Conservation (phyloP, 768 basidiomycete species). For the Lyophyllum semitale region DNA sequence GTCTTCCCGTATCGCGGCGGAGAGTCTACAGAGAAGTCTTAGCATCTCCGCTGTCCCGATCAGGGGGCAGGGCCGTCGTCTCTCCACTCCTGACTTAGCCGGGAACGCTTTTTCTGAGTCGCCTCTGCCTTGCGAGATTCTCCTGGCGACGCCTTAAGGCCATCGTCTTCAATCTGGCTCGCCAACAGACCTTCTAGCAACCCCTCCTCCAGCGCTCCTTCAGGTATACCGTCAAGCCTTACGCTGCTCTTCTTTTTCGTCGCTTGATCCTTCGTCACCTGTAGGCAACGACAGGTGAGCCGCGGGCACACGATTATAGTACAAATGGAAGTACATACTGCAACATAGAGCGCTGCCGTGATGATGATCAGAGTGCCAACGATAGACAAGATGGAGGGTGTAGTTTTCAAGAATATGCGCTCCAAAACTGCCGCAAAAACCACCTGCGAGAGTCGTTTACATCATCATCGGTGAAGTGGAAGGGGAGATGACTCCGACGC, state of each 20-base stretch:
- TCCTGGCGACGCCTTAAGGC: not conserved
- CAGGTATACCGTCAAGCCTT: constrained; percentile 4
- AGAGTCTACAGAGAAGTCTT: not conserved
- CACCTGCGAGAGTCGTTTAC: constrained; percentile 37
- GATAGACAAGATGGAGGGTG: constrained; percentile 59
- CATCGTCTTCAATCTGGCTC: not conserved
- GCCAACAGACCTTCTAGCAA: constrained; percentile 6
- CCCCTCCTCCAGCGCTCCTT: constrained; percentile 13
- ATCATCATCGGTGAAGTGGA: not conserved
- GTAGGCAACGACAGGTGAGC: not conserved
- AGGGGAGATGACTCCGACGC: not conserved
- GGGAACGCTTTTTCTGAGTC: not conserved
- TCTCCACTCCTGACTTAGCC: not conserved
- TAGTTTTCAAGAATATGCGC: constrained; percentile 59
- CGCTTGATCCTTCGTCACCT: constrained; percentile 11
- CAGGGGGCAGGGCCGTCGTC: not conserved
- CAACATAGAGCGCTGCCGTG: constrained; percentile 62
- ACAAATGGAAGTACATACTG: constrained; percentile 41
- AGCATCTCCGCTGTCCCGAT: not conserved
- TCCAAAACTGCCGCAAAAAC: constrained; percentile 72
- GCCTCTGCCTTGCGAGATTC: not conserved
- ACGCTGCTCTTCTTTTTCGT: constrained; percentile 3
- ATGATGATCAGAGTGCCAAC: constrained; percentile 70
- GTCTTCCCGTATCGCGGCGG: too few species aligned
- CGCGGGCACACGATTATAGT: not conserved